Evolutionary conservation across 2,329 filamentous ascomycete species (phyloP), one percentile per base, ranked within the genome.

Genomic region (Fusarium sp.): DNA sequence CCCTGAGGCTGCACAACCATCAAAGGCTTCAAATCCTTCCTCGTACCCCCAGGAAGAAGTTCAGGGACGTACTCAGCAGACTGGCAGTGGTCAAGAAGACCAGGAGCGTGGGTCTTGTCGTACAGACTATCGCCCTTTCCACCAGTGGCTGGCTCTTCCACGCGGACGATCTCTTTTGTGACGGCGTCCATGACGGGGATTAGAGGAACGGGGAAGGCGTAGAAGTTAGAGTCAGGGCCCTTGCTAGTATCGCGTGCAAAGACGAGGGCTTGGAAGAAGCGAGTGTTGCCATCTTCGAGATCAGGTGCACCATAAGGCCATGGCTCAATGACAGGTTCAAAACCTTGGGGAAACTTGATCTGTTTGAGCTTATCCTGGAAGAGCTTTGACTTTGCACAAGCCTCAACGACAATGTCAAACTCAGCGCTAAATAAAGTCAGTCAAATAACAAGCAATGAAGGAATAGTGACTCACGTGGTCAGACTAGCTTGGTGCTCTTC

Each of bases 21-120:
- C 69, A 91, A 80, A 1, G 88, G 88, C 79, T 91, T 91, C 21
- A 88, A 72, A 50, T 86, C 84, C 66, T 83, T 82, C 18, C 85
- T 76, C 5, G 79, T 79, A 3, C 83, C 82, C 54, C 57, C 76
- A 38, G 68, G 77, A 42, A 69, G 82, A 70, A 69, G 85, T 73
- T 83, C 81, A 0, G 81, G 81, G 5, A 81, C 74, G 21, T 83
- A 83, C 63, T 83, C 81, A 9, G 78, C 76, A 1, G 76, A 24
- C 10, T 52, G 38, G 50, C 77, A 79, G 55, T 80, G 78, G 33
- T 80, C 75, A 2, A 79, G 41, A 9, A 76, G 47, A 1, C 53
- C 68, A 4, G 54, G 47, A 1, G 58, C 55, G 31, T 73, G 69
- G 0, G 72, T 71, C 35, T 54, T 63, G 4, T 62, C 75, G 3